These are phyloP conservation scores for Penicillium mononematosum DNA, from an alignment of 495 filamentous ascomycete genomes.

Conservation along the genomic window DNA sequence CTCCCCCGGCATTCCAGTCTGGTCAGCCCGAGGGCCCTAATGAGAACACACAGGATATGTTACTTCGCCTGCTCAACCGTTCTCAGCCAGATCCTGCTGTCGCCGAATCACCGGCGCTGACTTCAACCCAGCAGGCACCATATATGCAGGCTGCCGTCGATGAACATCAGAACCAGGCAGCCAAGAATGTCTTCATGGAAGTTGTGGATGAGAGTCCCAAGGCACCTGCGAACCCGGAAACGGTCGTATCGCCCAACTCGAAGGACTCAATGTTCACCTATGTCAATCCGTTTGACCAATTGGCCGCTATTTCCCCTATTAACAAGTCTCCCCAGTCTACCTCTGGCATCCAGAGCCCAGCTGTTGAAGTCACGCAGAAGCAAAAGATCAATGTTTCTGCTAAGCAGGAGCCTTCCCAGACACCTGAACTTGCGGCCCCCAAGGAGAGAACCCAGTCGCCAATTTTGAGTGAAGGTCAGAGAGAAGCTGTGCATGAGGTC, in stretches of 20 bases:
- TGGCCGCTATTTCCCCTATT: slow-evolving; percentile 66
- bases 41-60: slow-evolving; percentile 62
- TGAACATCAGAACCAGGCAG: slow-evolving; percentile 15
- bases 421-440: slow-evolving; percentile 12
- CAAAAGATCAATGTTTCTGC: slow-evolving; percentile 28
- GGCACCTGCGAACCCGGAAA: slow-evolving; percentile 35
- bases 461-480: slow-evolving; percentile 39
- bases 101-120: slow-evolving; percentile 19
- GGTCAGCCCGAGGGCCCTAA: slow-evolving; percentile 33
- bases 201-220: slow-evolving; percentile 17
- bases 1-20: slow-evolving; percentile 15
- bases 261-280: slow-evolving; percentile 67
- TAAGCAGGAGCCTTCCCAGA: slow-evolving; percentile 16
- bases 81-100: slow-evolving; percentile 44
- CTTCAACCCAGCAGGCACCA: slow-evolving; percentile 10
- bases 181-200: slow-evolving; percentile 21
- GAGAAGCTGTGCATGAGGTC: slow-evolving; percentile 69
- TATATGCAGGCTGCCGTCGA: neutral
- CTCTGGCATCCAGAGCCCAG: slow-evolving; percentile 39
- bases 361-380: slow-evolving; percentile 30
- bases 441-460: slow-evolving; percentile 36
- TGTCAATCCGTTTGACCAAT: slow-evolving; percentile 76
- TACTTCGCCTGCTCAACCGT: slow-evolving; percentile 64
- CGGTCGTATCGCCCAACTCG: slow-evolving; percentile 25
- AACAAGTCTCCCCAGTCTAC: slow-evolving; percentile 49